phyloP scores from a whole-genome alignment of 805 yeast species.

The Cyberlindnera samutprakarnensis region DNA sequence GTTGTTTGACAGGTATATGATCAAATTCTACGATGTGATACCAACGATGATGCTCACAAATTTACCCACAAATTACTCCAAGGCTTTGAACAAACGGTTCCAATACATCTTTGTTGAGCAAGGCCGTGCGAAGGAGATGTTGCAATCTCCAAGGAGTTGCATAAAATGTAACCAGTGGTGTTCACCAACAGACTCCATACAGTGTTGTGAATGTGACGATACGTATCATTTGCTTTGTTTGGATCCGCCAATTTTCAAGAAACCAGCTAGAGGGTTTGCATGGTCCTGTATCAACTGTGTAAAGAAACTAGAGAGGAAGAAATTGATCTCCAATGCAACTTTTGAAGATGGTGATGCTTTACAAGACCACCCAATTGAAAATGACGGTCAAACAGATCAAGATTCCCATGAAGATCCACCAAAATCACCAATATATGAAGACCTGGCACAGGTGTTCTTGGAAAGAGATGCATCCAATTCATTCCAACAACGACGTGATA shows the following conservation, averaged over 20 bases:
- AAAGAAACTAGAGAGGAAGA: slow-evolving; percentile 28
- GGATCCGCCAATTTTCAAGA: slow-evolving; percentile 72
- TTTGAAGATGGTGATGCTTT: background rate
- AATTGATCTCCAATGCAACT: slow-evolving; percentile 11
- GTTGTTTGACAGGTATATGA: slow-evolving; percentile 80
- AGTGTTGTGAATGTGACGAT: slow-evolving; percentile 70
- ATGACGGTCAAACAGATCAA: background rate
- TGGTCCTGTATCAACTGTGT: slow-evolving; percentile 86
- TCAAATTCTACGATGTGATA: slow-evolving; percentile 71
- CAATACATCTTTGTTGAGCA: slow-evolving; percentile 69
- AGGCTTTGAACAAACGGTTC: slow-evolving; percentile 59
- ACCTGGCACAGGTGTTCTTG: slow-evolving; percentile 46
- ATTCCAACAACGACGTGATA: slow-evolving; percentile 39
- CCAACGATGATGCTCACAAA: slow-evolving; percentile 52
- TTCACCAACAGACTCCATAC: slow-evolving; percentile 58
- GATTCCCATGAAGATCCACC: slow-evolving; percentile 2
- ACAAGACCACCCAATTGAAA: background rate
- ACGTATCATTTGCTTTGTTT: slow-evolving; percentile 77
- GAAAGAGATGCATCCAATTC: slow-evolving; percentile 34
- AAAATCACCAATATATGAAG: slow-evolving; percentile 46
- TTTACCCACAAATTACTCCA: slow-evolving; percentile 51
- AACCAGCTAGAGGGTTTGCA: slow-evolving; percentile 81
- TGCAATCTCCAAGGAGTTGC: slow-evolving; percentile 62
- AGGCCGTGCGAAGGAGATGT: slow-evolving; percentile 54
- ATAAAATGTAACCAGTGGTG: slow-evolving; percentile 84